These are phyloP conservation scores for Euphorbia neoarborescens DNA, from an alignment of 441 rosid genomes.

Conservation along the genomic window DNA sequence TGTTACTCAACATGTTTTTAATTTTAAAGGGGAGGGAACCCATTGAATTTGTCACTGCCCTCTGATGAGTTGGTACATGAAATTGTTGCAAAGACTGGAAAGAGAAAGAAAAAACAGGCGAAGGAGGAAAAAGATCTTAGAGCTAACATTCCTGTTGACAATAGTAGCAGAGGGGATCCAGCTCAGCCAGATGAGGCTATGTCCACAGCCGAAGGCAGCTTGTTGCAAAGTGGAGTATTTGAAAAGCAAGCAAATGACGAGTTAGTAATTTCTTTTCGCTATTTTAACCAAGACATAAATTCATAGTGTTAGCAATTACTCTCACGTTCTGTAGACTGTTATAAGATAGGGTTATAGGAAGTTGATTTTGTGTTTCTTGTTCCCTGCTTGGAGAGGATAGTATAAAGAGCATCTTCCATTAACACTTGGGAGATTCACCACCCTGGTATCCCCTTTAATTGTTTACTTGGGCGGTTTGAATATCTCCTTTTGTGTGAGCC, in stretches of 20 bases:
- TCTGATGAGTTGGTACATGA: no score
- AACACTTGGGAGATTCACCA: neutral
- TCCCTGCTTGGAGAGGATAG: neutral
- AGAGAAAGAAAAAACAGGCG: no score
- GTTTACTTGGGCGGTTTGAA: neutral
- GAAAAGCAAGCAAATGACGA: slow-evolving; percentile 17
- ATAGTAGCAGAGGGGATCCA: no score
- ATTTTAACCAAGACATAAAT: neutral
- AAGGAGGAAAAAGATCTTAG: no score
- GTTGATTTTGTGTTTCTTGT: neutral
- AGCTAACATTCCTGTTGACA: no score
- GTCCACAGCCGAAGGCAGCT: neutral
- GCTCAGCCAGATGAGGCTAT: slow-evolving; percentile 4
- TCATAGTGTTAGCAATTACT: neutral
- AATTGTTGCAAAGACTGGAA: no score
- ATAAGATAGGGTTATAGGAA: neutral
- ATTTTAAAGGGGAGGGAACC: neutral
- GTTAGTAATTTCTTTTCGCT: slow-evolving; percentile 19
- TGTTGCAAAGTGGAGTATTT: slow-evolving; percentile 18
- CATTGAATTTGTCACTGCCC: no score
- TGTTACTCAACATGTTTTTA: no score
- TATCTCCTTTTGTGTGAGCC: neutral
- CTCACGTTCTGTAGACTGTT: neutral
- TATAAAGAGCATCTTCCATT: neutral
- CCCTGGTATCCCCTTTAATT: neutral